Percentiles rank a stretch among this genome's conserved stretches.
Evolutionary conservation across 345 rosid species (phyloP).

Genomic region (Reutealis trisperma): DNA sequence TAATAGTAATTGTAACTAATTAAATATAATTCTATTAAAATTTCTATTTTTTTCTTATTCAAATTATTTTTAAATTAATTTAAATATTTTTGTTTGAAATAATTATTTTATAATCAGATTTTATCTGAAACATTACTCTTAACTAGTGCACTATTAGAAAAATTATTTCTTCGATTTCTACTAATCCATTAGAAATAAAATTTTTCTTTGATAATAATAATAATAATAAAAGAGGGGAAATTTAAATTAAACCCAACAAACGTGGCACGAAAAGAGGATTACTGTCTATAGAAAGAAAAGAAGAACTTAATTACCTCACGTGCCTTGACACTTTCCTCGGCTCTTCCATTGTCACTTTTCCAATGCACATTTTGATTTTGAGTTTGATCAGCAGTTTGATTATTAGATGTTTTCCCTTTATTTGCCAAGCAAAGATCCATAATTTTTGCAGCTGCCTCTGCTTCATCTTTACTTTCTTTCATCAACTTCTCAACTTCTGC

Average conservation of each 20-base stretch:
- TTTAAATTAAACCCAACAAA: not conserved
- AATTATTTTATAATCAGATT: too few species aligned
- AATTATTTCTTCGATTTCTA: too few species aligned
- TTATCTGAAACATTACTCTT: too few species aligned
- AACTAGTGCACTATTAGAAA: too few species aligned
- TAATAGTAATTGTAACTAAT: too few species aligned
- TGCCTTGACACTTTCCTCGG: slow-evolving; percentile 37
- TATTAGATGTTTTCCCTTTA: not conserved
- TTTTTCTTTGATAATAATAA: too few species aligned
- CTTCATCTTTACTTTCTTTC: slow-evolving; percentile 56
- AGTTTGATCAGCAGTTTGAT: not conserved
- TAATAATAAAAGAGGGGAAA: too few species aligned
- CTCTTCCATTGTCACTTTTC: slow-evolving; percentile 32
- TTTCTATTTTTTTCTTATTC: too few species aligned
- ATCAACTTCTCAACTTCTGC: slow-evolving; percentile 67
- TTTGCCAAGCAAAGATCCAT: slow-evolving; percentile 51
- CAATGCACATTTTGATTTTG: slow-evolving; percentile 35
- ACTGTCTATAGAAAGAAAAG: not conserved
- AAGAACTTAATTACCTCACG: slow-evolving; percentile 35
- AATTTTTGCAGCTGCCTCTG: slow-evolving; percentile 69
- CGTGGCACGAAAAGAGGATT: slow-evolving; percentile 24
- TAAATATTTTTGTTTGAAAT: too few species aligned
- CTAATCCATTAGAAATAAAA: too few species aligned
- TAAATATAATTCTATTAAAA: too few species aligned
- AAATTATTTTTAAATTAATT: too few species aligned